Evolutionary conservation across 1,139 yeast species (phyloP), one percentile per base, ranked within the genome.

Genomic region (Arxiozyma bovina): DNA sequence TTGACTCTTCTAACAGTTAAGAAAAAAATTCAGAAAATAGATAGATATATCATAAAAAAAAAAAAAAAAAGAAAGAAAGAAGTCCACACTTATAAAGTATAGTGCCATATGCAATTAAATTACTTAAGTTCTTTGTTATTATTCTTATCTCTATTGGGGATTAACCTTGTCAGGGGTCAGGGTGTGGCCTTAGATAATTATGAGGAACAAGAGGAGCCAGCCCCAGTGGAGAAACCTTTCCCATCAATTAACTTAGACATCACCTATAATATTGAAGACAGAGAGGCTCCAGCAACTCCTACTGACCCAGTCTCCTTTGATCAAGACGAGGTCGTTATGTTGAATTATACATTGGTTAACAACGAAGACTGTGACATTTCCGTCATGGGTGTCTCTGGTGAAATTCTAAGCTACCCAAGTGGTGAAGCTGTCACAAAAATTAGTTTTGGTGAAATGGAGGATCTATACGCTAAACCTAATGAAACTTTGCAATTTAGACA

Each of bases 331-430:
- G 45, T 38, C 4, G 17, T 48, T 22, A 42, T 52, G 25, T 69
- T 89, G 57, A 70, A 72, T 50, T 84, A 85, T 69, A 68, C 73
- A 5, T 76, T 87, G 56, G 65, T 70, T 54, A 87, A 87, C 67
- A 72, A 76, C 42, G 95, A 86, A 65, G 78, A 75, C 1, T 69
- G 65, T 34, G 78, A 77, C 11, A 71, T 79, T 50, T 74, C 80
- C 25, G 73, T 89, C 54, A 81, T 85, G 51, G 96, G 91, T 52
- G 81, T 85, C 53, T 89, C 91, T 57, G 96, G 96, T 53, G 70
- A 79, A 51, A 77, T 88, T 70, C 74, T 77, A 56, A 80, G 83
- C 60, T 80, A 85, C 34, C 73, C 73, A 58, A 76, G 77, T 55
- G 79, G 81, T 60, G 75, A 76, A 55, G 63, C 75, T 57, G 69